phyloP scores from a whole-genome alignment of 2,329 filamentous ascomycete species.

The Elsinoe perseae region DNA sequence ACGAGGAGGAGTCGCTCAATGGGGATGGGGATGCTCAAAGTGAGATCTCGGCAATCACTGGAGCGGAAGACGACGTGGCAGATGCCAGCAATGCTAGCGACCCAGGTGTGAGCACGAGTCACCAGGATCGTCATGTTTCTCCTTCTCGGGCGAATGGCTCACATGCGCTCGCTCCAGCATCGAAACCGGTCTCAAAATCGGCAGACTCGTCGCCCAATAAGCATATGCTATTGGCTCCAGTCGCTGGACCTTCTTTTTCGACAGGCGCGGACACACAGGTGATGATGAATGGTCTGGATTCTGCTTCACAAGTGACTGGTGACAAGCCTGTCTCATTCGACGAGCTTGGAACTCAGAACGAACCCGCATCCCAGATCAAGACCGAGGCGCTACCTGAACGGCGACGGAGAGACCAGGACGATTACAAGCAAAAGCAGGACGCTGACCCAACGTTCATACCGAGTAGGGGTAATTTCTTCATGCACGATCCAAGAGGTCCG shows the following conservation, averaged over 20 bases:
- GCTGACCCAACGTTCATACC: constrained; percentile 90
- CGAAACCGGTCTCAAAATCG: neutral
- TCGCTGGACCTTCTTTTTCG: constrained; percentile 28
- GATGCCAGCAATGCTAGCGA: constrained; percentile 39
- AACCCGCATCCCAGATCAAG: constrained; percentile 39
- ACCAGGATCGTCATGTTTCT: neutral
- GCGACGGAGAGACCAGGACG: constrained; percentile 78
- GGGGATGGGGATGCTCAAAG: constrained; percentile 57
- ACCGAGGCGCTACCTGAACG: constrained; percentile 58
- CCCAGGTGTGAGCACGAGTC: constrained; percentile 40
- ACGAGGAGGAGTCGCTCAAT: constrained; percentile 51
- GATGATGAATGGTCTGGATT: constrained; percentile 53
- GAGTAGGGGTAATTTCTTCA: constrained; percentile 90
- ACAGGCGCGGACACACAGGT: constrained; percentile 50
- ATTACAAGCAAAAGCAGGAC: constrained; percentile 80
- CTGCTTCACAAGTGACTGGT: constrained; percentile 35
- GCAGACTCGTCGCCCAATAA: constrained; percentile 4
- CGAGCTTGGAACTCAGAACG: neutral
- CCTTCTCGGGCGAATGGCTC: constrained; percentile 13
- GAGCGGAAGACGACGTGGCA: constrained; percentile 48
- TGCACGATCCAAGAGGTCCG: constrained; percentile 82
- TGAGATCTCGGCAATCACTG: constrained; percentile 51
- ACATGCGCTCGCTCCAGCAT: constrained; percentile 18
- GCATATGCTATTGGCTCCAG: neutral
- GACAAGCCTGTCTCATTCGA: constrained; percentile 23